Percentiles rank a stretch among this genome's conserved stretches.
These are phyloP conservation scores for Xylaria palmicola DNA, from an alignment of 495 filamentous ascomycete genomes.

Conservation along the genomic window DNA sequence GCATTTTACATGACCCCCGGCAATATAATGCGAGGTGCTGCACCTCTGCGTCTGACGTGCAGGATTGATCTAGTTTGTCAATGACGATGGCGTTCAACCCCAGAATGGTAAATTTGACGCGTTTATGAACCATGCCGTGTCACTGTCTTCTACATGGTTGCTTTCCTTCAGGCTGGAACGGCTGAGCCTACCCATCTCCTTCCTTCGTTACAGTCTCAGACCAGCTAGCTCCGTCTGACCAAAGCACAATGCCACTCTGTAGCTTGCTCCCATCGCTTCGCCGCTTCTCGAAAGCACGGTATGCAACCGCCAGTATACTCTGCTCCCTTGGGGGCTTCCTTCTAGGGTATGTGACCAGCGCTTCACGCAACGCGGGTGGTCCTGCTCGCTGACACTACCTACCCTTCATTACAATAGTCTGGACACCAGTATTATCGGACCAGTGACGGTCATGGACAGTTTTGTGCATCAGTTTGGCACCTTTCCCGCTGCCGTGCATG, in stretches of 20 bases:
- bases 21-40: too few relatives aligned
- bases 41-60: too few relatives aligned
- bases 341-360: constrained; percentile 19
- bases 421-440: constrained; percentile 66
- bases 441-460: constrained; percentile 60
- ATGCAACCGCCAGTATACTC: constrained; percentile 21
- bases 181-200: too few relatives aligned
- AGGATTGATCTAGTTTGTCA: too few relatives aligned
- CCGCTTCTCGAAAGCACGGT: constrained; percentile 9
- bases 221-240: too few relatives aligned
- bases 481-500: constrained; percentile 57
- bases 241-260: constrained; percentile 19
- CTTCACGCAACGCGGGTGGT: background rate
- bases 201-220: too few relatives aligned
- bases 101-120: too few relatives aligned
- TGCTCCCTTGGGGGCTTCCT: constrained; percentile 26
- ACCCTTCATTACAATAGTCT: constrained; percentile 23
- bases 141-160: too few relatives aligned
- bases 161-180: too few relatives aligned
- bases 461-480: constrained; percentile 53
- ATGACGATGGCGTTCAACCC: too few relatives aligned
- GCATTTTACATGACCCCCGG: too few relatives aligned
- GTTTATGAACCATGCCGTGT: too few relatives aligned
- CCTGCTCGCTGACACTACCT: background rate
- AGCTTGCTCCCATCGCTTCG: background rate